Evolutionary conservation across 2,329 filamentous ascomycete genomes (phyloP), one percentile per base, ranked within the genome.

Genomic region (Cucurbitaria berberidis): DNA sequence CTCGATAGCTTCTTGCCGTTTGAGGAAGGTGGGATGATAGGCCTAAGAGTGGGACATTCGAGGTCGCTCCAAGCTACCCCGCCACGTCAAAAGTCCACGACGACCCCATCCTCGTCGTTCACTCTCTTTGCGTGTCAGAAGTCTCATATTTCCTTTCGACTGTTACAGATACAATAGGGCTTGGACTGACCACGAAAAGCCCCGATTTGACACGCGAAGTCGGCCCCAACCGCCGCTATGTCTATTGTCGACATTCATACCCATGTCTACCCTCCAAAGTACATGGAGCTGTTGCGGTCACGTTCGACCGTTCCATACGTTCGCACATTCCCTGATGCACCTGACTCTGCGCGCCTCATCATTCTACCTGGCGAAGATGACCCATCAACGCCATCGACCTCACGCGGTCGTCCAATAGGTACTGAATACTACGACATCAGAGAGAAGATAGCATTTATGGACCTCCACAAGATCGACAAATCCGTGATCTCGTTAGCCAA

Each of bases 401-500:
- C 85, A 8, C 87, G 90, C 2, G 93, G 92, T 32, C 86, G 93
- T 3, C 92, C 93, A 3, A 85, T 97, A 38, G 93, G 91, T 19
- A 81, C 86, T 0, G 90, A 93, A 66, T 97, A 93, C 80, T 90
- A 88, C 57, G 90, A 91, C 39, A 87, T 96, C 52, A 77, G 81
- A 15, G 82, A 90, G 64, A 97, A 96, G 70, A 81, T 96, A 13
- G 82, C 85, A 43, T 96, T 97, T 77, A 97, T 97, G 93, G 83
- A 91, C 72, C 84, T 82, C 15, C 93, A 97, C 76, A 79, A 79
- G 47, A 96, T 97, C 72, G 84, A 89, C 74, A 86, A 89, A 59
- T 95, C 90, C 1, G 89, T 96, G 45, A 86, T 97, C 58, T 95
- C 90, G 0, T 85, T 96, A 19, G 93, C 93, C 13, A 97, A 97